These are phyloP conservation scores for Aspergillus incahuasiensis DNA, from an alignment of 495 filamentous ascomycete genomes.

Conservation along the genomic window DNA sequence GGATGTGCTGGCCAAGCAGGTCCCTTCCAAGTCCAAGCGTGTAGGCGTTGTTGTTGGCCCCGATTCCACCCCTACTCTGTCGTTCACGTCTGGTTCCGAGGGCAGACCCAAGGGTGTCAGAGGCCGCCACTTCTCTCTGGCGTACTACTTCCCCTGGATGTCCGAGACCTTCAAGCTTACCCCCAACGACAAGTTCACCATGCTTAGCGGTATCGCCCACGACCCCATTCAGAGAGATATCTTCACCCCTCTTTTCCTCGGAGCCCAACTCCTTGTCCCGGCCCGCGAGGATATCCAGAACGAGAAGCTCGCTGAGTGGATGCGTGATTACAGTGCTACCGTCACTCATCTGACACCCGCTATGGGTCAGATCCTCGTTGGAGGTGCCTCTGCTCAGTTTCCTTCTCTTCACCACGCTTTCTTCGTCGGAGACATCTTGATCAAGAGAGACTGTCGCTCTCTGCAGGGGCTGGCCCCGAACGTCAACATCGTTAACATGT, in stretches of 20 bases:
- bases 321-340: slow-evolving; percentile 70
- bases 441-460: slow-evolving; percentile 77
- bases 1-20: slow-evolving; percentile 60
- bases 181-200: slow-evolving; percentile 73
- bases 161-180: slow-evolving; percentile 70
- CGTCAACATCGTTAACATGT: slow-evolving; percentile 82
- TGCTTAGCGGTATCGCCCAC: slow-evolving; percentile 78
- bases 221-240: slow-evolving; percentile 92
- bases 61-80: slow-evolving; percentile 77
- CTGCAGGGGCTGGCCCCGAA: slow-evolving; percentile 76
- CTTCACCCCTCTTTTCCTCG: slow-evolving; percentile 88
- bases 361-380: slow-evolving; percentile 91
- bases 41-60: slow-evolving; percentile 83
- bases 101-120: slow-evolving; percentile 81
- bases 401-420: slow-evolving; percentile 75
- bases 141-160: slow-evolving; percentile 95
- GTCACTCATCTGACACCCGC: slow-evolving; percentile 92
- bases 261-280: slow-evolving; percentile 76
- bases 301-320: slow-evolving; percentile 89
- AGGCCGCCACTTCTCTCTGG: slow-evolving; percentile 81
- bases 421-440: slow-evolving; percentile 91
- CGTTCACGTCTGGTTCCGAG: slow-evolving; percentile 84
- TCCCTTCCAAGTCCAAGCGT: slow-evolving; percentile 46
- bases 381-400: slow-evolving; percentile 74
- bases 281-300: slow-evolving; percentile 81